Conservation (phyloP, 495 filamentous ascomycete species). For the Penicillium fimorum region DNA sequence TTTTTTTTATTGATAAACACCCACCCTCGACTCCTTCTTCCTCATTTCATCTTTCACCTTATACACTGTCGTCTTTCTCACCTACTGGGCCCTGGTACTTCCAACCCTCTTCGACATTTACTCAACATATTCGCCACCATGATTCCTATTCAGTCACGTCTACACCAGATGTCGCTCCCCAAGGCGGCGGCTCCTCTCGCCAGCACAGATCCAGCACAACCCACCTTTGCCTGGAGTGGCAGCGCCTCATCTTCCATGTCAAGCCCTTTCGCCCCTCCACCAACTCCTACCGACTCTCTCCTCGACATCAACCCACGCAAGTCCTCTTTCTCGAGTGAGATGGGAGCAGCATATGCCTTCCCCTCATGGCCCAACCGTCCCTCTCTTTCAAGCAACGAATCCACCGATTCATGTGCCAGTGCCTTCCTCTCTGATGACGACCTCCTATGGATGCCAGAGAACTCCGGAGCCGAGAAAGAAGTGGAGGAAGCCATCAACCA, state of each 20-base stretch:
- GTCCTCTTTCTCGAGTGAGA: slow-evolving; percentile 44
- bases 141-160: slow-evolving; percentile 32
- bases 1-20: slow-evolving; percentile 22
- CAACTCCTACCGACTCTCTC: slow-evolving; percentile 40
- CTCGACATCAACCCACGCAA: slow-evolving; percentile 49
- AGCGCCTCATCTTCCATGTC: slow-evolving; percentile 32
- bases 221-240: slow-evolving; percentile 42
- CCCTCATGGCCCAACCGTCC: slow-evolving; percentile 54
- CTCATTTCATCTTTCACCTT: slow-evolving; percentile 6
- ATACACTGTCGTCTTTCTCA: slow-evolving; percentile 3
- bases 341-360: slow-evolving; percentile 51
- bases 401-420: slow-evolving; percentile 33
- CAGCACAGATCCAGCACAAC: slow-evolving; percentile 32
- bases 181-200: slow-evolving; percentile 28
- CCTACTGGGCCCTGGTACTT: slow-evolving; percentile 1
- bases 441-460: slow-evolving; percentile 44
- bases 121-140: slow-evolving; percentile 12
- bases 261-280: slow-evolving; percentile 41
- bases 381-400: slow-evolving; percentile 41
- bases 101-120: not conserved
- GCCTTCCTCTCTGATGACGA: slow-evolving; percentile 54
- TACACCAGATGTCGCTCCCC: slow-evolving; percentile 26
- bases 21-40: slow-evolving; percentile 8
- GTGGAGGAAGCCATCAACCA: slow-evolving; percentile 34
- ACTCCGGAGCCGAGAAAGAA: slow-evolving; percentile 26